Percentiles rank a stretch among this genome's conserved stretches.
These are phyloP conservation scores for Colletotrichum nymphaeae DNA, from an alignment of 2,329 filamentous ascomycete species.

Conservation along the genomic window DNA sequence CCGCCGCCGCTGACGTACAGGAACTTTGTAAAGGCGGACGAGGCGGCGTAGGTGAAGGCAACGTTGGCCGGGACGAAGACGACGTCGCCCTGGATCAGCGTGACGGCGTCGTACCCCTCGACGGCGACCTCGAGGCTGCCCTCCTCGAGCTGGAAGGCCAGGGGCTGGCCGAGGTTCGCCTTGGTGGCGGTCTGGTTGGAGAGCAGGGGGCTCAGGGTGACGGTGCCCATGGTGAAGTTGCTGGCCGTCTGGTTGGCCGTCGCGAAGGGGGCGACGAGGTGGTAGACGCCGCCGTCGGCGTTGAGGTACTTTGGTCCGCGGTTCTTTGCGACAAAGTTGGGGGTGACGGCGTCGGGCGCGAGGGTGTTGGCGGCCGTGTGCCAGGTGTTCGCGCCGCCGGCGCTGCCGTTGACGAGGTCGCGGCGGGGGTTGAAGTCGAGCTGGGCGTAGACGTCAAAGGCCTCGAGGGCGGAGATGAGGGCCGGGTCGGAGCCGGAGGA, in stretches of 20 bases:
- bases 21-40: constrained; percentile 41
- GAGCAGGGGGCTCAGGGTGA: constrained; percentile 45
- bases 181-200: constrained; percentile 20
- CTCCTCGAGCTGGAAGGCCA: constrained; percentile 43
- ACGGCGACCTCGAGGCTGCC: constrained; percentile 39
- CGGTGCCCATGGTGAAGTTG: constrained; percentile 56
- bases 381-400: constrained; percentile 48
- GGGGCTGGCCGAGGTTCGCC: constrained; percentile 1
- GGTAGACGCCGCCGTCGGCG: constrained; percentile 48
- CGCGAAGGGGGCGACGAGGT: constrained; percentile 56
- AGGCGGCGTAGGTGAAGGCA: constrained; percentile 39
- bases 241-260: constrained; percentile 50
- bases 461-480: constrained; percentile 49
- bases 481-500: constrained; percentile 38
- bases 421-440: constrained; percentile 51
- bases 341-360: constrained; percentile 43
- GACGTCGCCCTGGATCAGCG: constrained; percentile 42
- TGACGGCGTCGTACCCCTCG: constrained; percentile 38
- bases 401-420: constrained; percentile 54
- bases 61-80: constrained; percentile 40
- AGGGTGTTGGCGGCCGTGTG: constrained; percentile 50
- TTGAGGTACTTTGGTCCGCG: constrained; percentile 58
- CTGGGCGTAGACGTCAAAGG: constrained; percentile 56
- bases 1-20: constrained; percentile 41
- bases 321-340: constrained; percentile 57